These are phyloP conservation scores for Pyrus betulifolia DNA, from an alignment of 306 rosid genomes.

Conservation along the genomic window DNA sequence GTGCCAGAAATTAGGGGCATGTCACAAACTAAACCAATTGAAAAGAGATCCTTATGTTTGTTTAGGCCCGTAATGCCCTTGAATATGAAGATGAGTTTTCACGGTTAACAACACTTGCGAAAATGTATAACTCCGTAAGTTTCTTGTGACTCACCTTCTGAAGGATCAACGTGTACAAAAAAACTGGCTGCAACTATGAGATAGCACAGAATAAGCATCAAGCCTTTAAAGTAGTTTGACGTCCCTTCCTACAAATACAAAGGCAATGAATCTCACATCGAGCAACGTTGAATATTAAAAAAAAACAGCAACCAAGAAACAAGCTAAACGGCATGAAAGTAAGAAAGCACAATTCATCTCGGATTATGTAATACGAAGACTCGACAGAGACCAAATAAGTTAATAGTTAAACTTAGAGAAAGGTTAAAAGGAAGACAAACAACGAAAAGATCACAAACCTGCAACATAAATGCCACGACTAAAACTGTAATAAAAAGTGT, in stretches of 20 bases:
- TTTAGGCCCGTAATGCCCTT: background rate
- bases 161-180: conserved; percentile 76
- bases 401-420: background rate
- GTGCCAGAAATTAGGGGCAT: too few relatives aligned
- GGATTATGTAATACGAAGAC: background rate
- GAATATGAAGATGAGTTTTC: background rate
- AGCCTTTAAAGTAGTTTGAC: conserved; percentile 83
- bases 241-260: conserved; percentile 69
- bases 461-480: conserved; percentile 92
- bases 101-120: background rate
- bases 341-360: background rate
- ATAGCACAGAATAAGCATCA: conserved; percentile 91
- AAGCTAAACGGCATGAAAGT: background rate
- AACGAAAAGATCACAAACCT: conserved; percentile 41
- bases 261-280: conserved; percentile 3
- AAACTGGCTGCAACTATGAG: conserved; percentile 94
- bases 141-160: conserved; percentile 45
- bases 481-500: conserved; percentile 82
- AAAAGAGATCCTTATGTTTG: too few relatives aligned
- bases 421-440: background rate
- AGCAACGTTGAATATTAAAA: background rate
- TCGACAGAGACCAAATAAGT: background rate
- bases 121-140: background rate
- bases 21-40: too few relatives aligned
- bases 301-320: background rate